These are phyloP conservation scores for Daldinia vernicosa DNA, from an alignment of 495 filamentous ascomycete genomes.

Conservation along the genomic window DNA sequence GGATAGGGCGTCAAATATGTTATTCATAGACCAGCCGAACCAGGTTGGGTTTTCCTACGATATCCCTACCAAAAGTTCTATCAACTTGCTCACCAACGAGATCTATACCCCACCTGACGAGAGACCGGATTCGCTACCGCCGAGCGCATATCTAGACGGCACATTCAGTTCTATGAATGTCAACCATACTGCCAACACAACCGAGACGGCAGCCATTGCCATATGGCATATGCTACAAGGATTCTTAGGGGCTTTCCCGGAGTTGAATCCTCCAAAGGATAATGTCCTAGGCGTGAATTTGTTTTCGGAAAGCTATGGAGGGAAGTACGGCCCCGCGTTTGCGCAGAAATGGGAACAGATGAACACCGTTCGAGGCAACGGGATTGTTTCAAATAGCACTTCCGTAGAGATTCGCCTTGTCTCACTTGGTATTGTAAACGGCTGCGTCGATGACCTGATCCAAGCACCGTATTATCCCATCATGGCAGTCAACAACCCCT, in stretches of 20 bases:
- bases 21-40: conserved; percentile 75
- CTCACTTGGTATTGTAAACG: conserved; percentile 72
- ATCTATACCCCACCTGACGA: conserved; percentile 47
- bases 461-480: conserved; percentile 72
- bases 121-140: conserved; percentile 46
- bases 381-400: conserved; percentile 55
- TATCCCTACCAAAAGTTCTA: conserved; percentile 60
- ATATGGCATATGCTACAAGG: conserved; percentile 77
- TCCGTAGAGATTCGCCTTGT: conserved; percentile 64
- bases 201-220: conserved; percentile 67
- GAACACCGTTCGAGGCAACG: conserved; percentile 62
- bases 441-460: conserved; percentile 77
- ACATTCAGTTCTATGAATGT: conserved; percentile 67
- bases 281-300: conserved; percentile 65
- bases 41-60: conserved; percentile 68
- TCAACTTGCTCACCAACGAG: conserved; percentile 49
- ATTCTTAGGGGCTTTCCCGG: conserved; percentile 70
- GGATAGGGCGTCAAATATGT: conserved; percentile 77
- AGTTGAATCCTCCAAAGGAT: conserved; percentile 63
- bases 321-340: conserved; percentile 70
- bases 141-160: conserved; percentile 60
- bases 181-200: conserved; percentile 69
- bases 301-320: conserved; percentile 72
- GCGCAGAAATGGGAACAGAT: conserved; percentile 69
- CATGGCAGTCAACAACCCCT: conserved; percentile 79